Conservation (phyloP, 2,329 filamentous ascomycete species). For the Ceratocystis lukuohia region DNA sequence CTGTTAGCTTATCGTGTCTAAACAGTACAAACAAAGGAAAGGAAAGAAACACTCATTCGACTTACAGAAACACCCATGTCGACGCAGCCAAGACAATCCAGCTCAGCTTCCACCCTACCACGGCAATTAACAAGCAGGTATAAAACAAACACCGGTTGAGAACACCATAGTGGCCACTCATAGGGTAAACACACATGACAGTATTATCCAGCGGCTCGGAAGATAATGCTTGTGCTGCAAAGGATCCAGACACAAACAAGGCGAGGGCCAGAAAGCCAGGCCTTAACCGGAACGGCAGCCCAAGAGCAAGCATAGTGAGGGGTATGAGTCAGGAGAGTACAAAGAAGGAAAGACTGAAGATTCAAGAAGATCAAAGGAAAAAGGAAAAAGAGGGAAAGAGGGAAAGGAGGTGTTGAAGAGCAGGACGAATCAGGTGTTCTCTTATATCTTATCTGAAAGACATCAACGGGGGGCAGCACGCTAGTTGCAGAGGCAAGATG, state of each 20-base stretch:
- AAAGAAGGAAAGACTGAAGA: not conserved
- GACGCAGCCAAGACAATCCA: slow-evolving; percentile 15
- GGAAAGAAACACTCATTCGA: not conserved
- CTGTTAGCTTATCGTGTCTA: not conserved
- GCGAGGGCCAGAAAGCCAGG: not conserved
- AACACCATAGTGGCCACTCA: slow-evolving; percentile 16
- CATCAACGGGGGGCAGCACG: not conserved
- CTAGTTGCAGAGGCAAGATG: too few species aligned
- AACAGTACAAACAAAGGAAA: too few species aligned
- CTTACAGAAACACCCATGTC: slow-evolving; percentile 16
- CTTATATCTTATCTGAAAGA: not conserved
- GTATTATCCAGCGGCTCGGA: slow-evolving; percentile 15
- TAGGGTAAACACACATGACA: slow-evolving; percentile 19
- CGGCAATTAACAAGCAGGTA: slow-evolving; percentile 14
- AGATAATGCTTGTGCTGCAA: slow-evolving; percentile 13
- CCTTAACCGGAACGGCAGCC: not conserved
- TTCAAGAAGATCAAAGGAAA: not conserved
- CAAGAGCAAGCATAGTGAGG: not conserved
- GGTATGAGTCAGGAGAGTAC: not conserved
- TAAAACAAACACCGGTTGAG: slow-evolving; percentile 17
- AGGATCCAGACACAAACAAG: slow-evolving; percentile 8
- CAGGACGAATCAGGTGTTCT: not conserved
- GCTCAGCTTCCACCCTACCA: slow-evolving; percentile 16
- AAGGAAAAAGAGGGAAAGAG: not conserved
- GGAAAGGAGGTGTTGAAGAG: not conserved